A percentile compares a stretch with the other conserved stretches of the same genome.
These are phyloP conservation scores for Lophium mytilinum DNA, from an alignment of 495 filamentous ascomycete genomes.

Conservation along the genomic window DNA sequence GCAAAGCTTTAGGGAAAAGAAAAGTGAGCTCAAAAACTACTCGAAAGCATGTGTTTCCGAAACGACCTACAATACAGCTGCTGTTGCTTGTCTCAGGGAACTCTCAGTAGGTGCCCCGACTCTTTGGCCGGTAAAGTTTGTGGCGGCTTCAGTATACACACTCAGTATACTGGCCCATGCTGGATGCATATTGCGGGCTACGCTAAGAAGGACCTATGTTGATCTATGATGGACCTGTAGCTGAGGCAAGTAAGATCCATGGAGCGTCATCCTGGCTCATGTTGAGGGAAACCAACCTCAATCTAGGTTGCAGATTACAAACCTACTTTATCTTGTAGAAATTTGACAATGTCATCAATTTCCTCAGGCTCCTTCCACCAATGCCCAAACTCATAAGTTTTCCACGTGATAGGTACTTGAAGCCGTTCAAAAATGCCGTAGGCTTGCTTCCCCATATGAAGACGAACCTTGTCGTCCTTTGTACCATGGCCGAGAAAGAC, in stretches of 20 bases:
- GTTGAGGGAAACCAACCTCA: too few species aligned
- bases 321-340: not conserved
- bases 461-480: conserved; percentile 43
- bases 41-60: not conserved
- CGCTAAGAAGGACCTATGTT: too few species aligned
- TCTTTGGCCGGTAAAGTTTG: not conserved
- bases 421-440: not conserved
- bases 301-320: not conserved
- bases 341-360: not conserved
- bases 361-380: not conserved
- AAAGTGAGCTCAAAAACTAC: not conserved
- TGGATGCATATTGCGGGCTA: not conserved
- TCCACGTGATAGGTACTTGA: not conserved
- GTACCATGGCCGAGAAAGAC: conserved; percentile 48
- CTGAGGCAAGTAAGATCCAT: too few species aligned
- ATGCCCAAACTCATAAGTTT: not conserved
- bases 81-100: not conserved
- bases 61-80: not conserved
- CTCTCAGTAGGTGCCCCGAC: not conserved
- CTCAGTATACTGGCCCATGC: not conserved
- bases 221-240: too few species aligned
- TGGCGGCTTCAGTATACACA: not conserved
- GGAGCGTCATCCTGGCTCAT: too few species aligned
- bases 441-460: not conserved
- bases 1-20: not conserved